Base-by-base conservation (phyloP, 73 alveolate species). In the Symbiodinium natans region DNA sequence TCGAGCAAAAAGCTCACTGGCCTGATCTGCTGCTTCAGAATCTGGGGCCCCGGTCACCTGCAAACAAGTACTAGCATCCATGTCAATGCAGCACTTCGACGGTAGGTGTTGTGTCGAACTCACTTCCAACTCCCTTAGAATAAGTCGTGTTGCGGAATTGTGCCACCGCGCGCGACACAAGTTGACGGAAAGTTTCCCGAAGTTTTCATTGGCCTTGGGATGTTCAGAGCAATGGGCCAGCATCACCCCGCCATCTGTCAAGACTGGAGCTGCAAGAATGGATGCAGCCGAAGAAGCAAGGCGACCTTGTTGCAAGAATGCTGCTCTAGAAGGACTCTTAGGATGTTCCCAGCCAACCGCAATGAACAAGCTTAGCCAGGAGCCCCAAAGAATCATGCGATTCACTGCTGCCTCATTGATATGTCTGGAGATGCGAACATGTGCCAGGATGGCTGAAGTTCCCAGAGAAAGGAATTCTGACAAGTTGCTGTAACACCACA, bases 101-200 rank as follows among this genome's bases (percentile, higher is more conserved):
- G n/a, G n/a, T n/a, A n/a, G n/a, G n/a, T n/a, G n/a, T n/a, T n/a
- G n/a, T n/a, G n/a, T n/a, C n/a, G n/a, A n/a, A n/a, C n/a, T n/a
- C n/a, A n/a, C n/a, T n/a, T n/a, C n/a, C n/a, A n/a, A n/a, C n/a
- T n/a, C n/a, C n/a, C n/a, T n/a, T n/a, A n/a, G n/a, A n/a, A n/a
- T n/a, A n/a, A n/a, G 40, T 36, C 36, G 80, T 63, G 80, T 27
- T 63, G 97, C 97, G 29, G 80, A 39, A 40, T 90, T 90, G 38
- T 80, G 97, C 97, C 97, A 90, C 56, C 97, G 97, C 23, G 97
- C 97, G 33, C 97, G 89, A 89, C 97, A 90, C 33, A 90, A 68
- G 88, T 90, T 90, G 80, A 34, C 71, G 29, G 80, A 29, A 15
- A 90, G 88, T 56, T 23, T 54, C 15, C 88, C 89, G n/a, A 90